Percentiles rank a stretch among this genome's conserved stretches.
Conservation (phyloP, 306 rosid genomes). For the Trifolium fragiferum region DNA sequence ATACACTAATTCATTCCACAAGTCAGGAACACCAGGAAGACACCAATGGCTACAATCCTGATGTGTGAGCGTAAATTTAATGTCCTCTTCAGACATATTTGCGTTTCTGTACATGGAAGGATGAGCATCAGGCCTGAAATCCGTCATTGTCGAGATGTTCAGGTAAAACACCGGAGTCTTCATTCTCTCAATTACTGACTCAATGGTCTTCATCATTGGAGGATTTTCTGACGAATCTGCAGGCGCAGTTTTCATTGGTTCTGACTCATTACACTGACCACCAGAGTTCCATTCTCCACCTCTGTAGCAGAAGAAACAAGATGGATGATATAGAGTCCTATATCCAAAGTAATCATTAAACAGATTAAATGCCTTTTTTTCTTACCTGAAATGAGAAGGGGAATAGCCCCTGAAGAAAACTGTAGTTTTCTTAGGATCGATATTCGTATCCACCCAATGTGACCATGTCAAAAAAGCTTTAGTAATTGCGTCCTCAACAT, state of each 20-base stretch:
- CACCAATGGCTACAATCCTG: conserved; percentile 99
- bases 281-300: conserved; percentile 96
- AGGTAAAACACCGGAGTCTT: conserved; percentile 74
- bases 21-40: conserved; percentile 97
- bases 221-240: conserved; percentile 55
- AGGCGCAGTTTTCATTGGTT: conserved; percentile 59
- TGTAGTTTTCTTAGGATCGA: conserved; percentile 67
- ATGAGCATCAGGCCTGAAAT: conserved; percentile 84
- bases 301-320: conserved; percentile 47
- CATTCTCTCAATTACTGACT: conserved; percentile 71
- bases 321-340: conserved; percentile 7
- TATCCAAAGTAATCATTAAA: neutral
- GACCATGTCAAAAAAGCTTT: conserved; percentile 90
- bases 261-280: conserved; percentile 75
- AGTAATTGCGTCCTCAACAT: conserved; percentile 76
- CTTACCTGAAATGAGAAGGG: conserved; percentile 89
- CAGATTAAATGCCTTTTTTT: conserved; percentile 15
- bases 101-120: conserved; percentile 78
- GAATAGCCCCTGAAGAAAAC: conserved; percentile 91
- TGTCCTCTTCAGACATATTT: conserved; percentile 53
- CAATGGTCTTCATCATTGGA: conserved; percentile 69
- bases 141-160: conserved; percentile 84
- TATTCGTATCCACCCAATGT: conserved; percentile 77
- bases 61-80: conserved; percentile 48
- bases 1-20: conserved; percentile 87